A percentile compares a stretch with the other conserved stretches of the same genome.
These are phyloP conservation scores for Coelastrella sp. DNA, from an alignment of 139 green algal species.

Conservation along the genomic window DNA sequence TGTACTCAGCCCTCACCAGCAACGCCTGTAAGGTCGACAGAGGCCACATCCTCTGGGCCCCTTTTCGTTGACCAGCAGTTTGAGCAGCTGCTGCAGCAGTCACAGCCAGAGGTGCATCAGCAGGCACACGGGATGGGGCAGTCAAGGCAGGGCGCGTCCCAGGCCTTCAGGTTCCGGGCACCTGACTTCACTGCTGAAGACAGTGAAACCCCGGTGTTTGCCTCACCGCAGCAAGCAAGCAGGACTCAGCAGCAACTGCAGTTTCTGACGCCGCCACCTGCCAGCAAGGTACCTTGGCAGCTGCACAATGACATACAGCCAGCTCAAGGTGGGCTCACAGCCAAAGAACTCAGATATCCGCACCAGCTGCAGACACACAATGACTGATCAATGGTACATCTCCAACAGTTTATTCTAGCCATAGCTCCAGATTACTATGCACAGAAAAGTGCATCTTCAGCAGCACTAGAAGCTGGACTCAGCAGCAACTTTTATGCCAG, in stretches of 20 bases:
- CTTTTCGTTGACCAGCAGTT: background rate
- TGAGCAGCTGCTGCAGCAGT: constrained; percentile 8
- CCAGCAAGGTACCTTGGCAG: background rate
- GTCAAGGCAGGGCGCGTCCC: background rate
- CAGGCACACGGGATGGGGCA: background rate
- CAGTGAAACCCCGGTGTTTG: background rate
- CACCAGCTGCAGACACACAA: too few species aligned
- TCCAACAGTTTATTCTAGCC: too few species aligned
- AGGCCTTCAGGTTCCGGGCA: constrained; percentile 13
- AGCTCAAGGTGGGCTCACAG: too few species aligned
- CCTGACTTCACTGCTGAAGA: constrained; percentile 1
- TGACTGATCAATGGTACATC: too few species aligned
- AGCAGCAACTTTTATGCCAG: background rate
- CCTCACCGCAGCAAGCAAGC: background rate
- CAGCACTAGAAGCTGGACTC: too few species aligned
- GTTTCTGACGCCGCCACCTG: background rate
- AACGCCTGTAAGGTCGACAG: background rate
- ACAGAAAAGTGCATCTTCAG: too few species aligned
- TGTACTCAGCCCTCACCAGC: background rate
- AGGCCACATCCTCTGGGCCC: background rate
- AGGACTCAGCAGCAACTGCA: constrained; percentile 10
- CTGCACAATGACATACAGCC: background rate
- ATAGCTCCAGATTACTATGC: too few species aligned
- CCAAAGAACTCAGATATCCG: too few species aligned
- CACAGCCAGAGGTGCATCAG: background rate